These are phyloP conservation scores for Neurospora cerealis DNA, from an alignment of 495 filamentous ascomycete species.

Conservation along the genomic window DNA sequence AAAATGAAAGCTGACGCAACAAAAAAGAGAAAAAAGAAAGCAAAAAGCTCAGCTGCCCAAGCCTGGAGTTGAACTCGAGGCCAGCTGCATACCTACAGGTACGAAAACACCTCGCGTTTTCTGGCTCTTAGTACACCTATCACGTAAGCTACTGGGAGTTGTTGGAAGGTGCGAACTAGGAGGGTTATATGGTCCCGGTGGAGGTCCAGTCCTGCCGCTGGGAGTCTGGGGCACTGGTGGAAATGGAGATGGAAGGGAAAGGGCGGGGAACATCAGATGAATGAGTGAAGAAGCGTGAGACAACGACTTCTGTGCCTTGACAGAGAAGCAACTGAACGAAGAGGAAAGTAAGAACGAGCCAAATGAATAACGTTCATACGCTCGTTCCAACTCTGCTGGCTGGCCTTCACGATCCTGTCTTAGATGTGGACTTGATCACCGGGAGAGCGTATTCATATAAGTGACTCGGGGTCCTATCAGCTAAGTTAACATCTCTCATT, in stretches of 20 bases:
- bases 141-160: neutral
- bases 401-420: neutral
- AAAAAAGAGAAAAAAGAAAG: too few relatives aligned
- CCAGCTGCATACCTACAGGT: too few relatives aligned
- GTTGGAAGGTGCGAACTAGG: neutral
- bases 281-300: neutral
- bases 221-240: neutral
- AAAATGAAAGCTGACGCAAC: too few relatives aligned
- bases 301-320: neutral
- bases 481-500: neutral
- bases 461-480: neutral
- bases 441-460: neutral
- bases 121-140: too few relatives aligned
- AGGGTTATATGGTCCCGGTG: neutral
- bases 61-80: too few relatives aligned
- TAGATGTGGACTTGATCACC: neutral
- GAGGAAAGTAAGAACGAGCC: neutral
- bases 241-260: neutral
- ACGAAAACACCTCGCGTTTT: too few relatives aligned
- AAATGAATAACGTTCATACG: neutral
- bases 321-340: neutral
- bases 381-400: neutral
- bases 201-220: neutral
- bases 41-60: too few relatives aligned
- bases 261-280: neutral